Conservation (phyloP, 306 rosid genomes). For the Potentilla sterilis region DNA sequence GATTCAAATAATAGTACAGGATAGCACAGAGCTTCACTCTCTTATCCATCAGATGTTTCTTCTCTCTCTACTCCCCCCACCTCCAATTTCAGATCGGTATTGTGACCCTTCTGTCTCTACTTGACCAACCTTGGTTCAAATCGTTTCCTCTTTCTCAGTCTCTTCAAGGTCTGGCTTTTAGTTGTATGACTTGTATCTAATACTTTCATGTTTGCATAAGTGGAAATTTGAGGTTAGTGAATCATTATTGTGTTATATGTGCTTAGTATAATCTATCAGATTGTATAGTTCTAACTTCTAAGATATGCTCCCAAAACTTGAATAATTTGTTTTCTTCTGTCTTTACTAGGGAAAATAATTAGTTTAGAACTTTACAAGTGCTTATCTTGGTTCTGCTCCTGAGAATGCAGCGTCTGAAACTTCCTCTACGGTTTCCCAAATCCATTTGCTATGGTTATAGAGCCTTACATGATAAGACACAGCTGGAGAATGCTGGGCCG, state of each 20-base stretch:
- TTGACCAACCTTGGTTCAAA: no score
- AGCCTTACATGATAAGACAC: constrained; percentile 36
- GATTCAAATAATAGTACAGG: no score
- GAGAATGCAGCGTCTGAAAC: constrained; percentile 45
- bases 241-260: neutral
- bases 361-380: neutral
- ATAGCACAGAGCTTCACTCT: no score
- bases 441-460: constrained; percentile 27
- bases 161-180: no score
- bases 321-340: neutral
- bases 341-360: neutral
- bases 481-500: constrained; percentile 48
- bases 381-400: neutral
- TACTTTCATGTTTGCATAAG: neutral
- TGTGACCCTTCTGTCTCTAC: no score
- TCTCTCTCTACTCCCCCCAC: no score
- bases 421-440: constrained; percentile 27
- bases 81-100: no score
- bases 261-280: neutral
- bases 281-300: neutral
- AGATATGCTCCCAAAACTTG: neutral
- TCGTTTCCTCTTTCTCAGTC: no score
- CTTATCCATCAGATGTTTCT: no score
- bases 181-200: no score
- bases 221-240: neutral